Evolutionary conservation across 176 grass and related monocot species (phyloP), one percentile per base, ranked within the genome.

Genomic region (Bromus sterilis): DNA sequence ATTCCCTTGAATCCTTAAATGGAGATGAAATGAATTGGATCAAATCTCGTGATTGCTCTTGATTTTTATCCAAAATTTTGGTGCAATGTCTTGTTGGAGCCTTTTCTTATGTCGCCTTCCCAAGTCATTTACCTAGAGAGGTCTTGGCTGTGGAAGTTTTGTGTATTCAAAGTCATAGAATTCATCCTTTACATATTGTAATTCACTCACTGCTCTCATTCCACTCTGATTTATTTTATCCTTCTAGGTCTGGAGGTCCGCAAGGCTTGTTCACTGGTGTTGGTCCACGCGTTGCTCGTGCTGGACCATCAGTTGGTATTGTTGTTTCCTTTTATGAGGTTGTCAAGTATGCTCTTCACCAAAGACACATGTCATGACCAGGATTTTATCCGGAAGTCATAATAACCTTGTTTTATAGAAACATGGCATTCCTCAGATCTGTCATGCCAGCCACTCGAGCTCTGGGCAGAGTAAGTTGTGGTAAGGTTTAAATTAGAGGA

Each of bases 311-410:
- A 29, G 95, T 98, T 59, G 95, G 95, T 21, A 98, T 98, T 48
- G 92, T 98, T 11, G 57, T 98, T 64, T 95, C 95, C 36, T 98
- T 94, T 57, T 98, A 98, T 1, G 95, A 98, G 85, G 92, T 98
- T 2, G 86, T 98, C 31, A 98, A 98, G 68, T 86, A 89, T 78
- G 86, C 81, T 87, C 78, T 98, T 25, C 86, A 93, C 87, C 79
- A 91, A 80, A 88, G 84, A 59, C 11, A 91, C 7, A 41, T 67
- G 21, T 84, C 77, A 65, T 94, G 77, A 79, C 25, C 31, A 43
- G 24, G 39, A 65, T 56, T 55, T 71, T 70, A 26, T 63, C 7
- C 13, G n/a, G 18, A 76, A 71, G 70, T 71, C 62, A 29, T 21
- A 77, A 55, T 9, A 15, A 53, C 10, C 6, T 1, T 34, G 49